phyloP scores from a whole-genome alignment of 192 early-diverging fungal genomes.

The Thamnidium elegans region DNA sequence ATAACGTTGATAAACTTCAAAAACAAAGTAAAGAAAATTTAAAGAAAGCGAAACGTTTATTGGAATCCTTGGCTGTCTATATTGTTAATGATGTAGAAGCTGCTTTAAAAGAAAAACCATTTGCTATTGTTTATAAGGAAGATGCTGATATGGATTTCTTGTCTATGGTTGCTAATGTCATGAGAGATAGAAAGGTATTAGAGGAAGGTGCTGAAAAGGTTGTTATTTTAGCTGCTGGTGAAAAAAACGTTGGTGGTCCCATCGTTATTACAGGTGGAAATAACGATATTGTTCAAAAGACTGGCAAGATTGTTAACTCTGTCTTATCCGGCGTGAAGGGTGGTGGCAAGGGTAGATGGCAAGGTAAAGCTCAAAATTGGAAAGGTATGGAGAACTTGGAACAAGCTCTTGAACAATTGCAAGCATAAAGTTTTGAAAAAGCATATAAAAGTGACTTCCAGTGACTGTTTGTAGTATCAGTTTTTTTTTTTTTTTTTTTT shows the following conservation, averaged over 20 bases:
- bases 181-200: conserved; percentile 37
- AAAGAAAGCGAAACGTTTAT: conserved; percentile 37
- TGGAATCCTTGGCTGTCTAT: conserved; percentile 40
- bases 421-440: too few relatives aligned
- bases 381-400: conserved; percentile 35
- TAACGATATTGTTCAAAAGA: conserved; percentile 39
- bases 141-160: conserved; percentile 51
- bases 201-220: conserved; percentile 15
- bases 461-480: too few relatives aligned
- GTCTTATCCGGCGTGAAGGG: conserved; percentile 42
- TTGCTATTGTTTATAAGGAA: conserved; percentile 40
- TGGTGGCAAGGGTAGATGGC: conserved; percentile 51
- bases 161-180: conserved; percentile 18
- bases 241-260: conserved; percentile 40
- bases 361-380: conserved; percentile 47
- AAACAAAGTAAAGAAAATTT: conserved; percentile 27
- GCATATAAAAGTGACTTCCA: too few relatives aligned
- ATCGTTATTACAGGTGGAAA: conserved; percentile 41
- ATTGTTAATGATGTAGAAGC: conserved; percentile 31
- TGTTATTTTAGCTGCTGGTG: conserved; percentile 41
- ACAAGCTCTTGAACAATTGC: neutral
- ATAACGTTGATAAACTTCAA: conserved; percentile 36
- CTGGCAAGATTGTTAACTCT: conserved; percentile 24
- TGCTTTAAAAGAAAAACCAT: conserved; percentile 12
- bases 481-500: too few relatives aligned